These are phyloP conservation scores for Schwanniomyces occidentalis DNA, from an alignment of 805 yeast genomes.

Conservation along the genomic window DNA sequence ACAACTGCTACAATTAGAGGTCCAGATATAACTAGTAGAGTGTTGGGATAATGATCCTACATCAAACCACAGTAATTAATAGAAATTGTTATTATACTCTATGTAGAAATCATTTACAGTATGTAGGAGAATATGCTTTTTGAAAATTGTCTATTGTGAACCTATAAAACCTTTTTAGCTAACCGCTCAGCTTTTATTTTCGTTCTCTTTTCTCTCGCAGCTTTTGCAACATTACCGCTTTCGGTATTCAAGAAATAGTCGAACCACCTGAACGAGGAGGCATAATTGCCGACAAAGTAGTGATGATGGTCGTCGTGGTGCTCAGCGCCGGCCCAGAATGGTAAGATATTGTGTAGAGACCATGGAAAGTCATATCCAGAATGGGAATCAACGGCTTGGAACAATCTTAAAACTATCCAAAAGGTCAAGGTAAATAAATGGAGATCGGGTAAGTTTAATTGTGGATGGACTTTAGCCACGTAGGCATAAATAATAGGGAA, in stretches of 20 bases:
- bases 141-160: too few species aligned
- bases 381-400: constrained; percentile 62
- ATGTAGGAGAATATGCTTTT: too few species aligned
- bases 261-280: constrained; percentile 61
- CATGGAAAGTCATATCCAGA: constrained; percentile 65
- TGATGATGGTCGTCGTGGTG: constrained; percentile 65
- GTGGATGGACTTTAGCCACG: constrained; percentile 8
- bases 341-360: constrained; percentile 56
- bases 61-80: too few species aligned
- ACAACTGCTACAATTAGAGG: too few species aligned
- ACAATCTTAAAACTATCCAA: constrained; percentile 54
- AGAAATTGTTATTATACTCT: too few species aligned
- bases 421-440: constrained; percentile 54
- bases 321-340: constrained; percentile 67
- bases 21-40: too few species aligned
- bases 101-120: too few species aligned
- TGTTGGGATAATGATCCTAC: too few species aligned
- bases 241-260: constrained; percentile 53
- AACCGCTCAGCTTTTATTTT: constrained; percentile 39
- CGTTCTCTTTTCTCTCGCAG: constrained; percentile 46
- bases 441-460: constrained; percentile 29
- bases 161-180: constrained; percentile 20
- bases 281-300: constrained; percentile 58
- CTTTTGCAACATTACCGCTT: constrained; percentile 55
- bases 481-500: constrained; percentile 48